Percentiles rank a stretch among this genome's conserved stretches.
These are phyloP conservation scores for Ulmus americana DNA, from an alignment of 331 rosid species.

Conservation along the genomic window DNA sequence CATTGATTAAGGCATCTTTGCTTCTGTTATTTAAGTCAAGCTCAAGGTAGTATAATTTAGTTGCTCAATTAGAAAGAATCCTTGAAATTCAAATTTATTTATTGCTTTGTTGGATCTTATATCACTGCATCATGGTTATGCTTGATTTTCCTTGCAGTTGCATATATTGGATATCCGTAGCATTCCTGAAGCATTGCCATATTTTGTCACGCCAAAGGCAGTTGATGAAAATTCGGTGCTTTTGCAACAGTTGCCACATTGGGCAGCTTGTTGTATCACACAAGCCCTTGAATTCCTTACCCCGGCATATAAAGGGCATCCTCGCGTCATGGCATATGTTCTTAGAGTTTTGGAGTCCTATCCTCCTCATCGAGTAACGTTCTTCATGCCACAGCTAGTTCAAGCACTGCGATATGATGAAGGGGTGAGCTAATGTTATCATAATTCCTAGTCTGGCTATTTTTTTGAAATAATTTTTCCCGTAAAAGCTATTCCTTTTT, in stretches of 20 bases:
- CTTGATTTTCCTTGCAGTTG: constrained; percentile 45
- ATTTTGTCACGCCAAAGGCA: constrained; percentile 87
- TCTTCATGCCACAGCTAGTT: constrained; percentile 97
- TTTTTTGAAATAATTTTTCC: neutral
- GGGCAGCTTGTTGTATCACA: constrained; percentile 98
- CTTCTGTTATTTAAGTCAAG: neutral
- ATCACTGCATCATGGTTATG: constrained; percentile 4
- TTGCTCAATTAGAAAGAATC: neutral
- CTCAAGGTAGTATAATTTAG: neutral
- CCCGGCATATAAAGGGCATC: constrained; percentile 95
- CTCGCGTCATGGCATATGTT: constrained; percentile 97
- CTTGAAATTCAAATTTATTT: neutral
- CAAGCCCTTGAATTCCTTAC: constrained; percentile 93
- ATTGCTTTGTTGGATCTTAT: neutral
- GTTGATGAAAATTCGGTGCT: constrained; percentile 88
- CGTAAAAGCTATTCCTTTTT: neutral
- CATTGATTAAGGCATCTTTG: neutral
- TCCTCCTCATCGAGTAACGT: constrained; percentile 88
- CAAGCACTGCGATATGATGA: constrained; percentile 94
- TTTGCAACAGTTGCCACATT: constrained; percentile 91
- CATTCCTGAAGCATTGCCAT: constrained; percentile 92
- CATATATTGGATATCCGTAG: constrained; percentile 75
- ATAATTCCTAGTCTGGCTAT: neutral
- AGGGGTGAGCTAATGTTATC: constrained; percentile 47
- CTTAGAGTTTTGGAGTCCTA: constrained; percentile 92